Evolutionary conservation across 805 yeast species (phyloP), one percentile per base, ranked within the genome.

Genomic region (Ogataea polymorpha): DNA sequence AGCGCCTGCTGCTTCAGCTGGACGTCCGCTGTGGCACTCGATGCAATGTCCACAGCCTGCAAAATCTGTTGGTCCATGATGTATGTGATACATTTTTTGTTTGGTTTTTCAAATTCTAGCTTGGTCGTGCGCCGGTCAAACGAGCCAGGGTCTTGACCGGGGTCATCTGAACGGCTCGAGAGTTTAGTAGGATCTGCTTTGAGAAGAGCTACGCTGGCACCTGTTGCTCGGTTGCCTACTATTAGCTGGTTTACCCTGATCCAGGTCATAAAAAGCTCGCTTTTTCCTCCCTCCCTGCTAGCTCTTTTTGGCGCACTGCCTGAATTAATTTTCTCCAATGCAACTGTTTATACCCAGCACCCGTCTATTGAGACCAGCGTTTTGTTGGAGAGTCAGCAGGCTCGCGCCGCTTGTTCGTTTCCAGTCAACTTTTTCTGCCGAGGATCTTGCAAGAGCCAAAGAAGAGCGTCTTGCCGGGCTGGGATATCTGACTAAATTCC

Each of bases 41-140:
- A 75, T 6, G 96, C 96, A 48, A 88, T 79, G 48, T 78, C 81
- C 35, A 90, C 93, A 30, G 96, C 96, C 66, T 87, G 93, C 61
- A 78, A 87, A 55, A 90, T 82, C 69, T 89, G 95, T 49, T 55
- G 33, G 35, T 65, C 68, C 68, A 65, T 64, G 17, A 23, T 24
- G 5, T 32, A 32, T 30, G 13, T 30, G 36, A 18, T 14, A 9
- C 20, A 31, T 13, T 28, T 40, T 40, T 35, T 40, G 39, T 40
- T 38, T 39, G 32, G 42, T 39, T 39, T 39, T 39, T 39, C 42
- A 39, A 13, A 14, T 32, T 33, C 21, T 38, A 18, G 32, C 26
- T 33, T 39, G 38, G 39, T 40, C 39, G 43, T 40, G 43, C 21
- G 35, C 30, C 13, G 41, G 13, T 5, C 18, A 37, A 15, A 12